A percentile compares a stretch with the other conserved stretches of the same genome.
These are phyloP conservation scores for Exophiala xenobiotica DNA, from an alignment of 2,329 filamentous ascomycete species.

Conservation along the genomic window DNA sequence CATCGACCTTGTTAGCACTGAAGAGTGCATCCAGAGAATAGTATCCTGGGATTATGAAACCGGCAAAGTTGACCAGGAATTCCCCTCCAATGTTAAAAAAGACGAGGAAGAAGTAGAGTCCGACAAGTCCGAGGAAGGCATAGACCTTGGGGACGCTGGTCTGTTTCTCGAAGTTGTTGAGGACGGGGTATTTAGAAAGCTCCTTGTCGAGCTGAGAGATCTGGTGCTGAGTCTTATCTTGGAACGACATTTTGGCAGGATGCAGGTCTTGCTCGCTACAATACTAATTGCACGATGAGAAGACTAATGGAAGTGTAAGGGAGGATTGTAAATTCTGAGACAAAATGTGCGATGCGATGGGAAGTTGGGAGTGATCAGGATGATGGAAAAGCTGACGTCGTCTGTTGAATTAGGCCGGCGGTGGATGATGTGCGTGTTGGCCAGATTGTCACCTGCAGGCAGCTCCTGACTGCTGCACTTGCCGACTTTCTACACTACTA, in stretches of 20 bases:
- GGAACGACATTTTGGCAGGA: constrained; percentile 45
- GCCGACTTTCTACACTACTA: not conserved
- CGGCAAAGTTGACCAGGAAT: constrained; percentile 67
- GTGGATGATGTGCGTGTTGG: not conserved
- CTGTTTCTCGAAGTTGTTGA: constrained; percentile 68
- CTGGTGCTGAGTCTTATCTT: constrained; percentile 63
- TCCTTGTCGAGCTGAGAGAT: constrained; percentile 48
- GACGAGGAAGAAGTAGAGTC: constrained; percentile 68
- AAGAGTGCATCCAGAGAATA: constrained; percentile 66
- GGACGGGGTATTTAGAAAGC: constrained; percentile 66
- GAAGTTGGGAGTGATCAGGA: not conserved
- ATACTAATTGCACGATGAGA: not conserved
- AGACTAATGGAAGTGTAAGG: not conserved
- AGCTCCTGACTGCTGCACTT: not conserved
- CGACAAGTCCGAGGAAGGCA: constrained; percentile 62
- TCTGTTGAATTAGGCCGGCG: not conserved
- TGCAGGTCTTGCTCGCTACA: not conserved
- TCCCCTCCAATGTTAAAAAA: constrained; percentile 71
- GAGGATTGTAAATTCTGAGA: not conserved
- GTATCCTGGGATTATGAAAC: constrained; percentile 65
- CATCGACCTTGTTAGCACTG: constrained; percentile 59
- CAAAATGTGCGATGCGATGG: constrained; percentile 3
- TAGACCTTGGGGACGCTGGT: constrained; percentile 69
- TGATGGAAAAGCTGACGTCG: not conserved
- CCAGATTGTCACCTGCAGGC: not conserved